Conservation (phyloP, 2,329 filamentous ascomycete species). For the Cladosporium sp. region DNA sequence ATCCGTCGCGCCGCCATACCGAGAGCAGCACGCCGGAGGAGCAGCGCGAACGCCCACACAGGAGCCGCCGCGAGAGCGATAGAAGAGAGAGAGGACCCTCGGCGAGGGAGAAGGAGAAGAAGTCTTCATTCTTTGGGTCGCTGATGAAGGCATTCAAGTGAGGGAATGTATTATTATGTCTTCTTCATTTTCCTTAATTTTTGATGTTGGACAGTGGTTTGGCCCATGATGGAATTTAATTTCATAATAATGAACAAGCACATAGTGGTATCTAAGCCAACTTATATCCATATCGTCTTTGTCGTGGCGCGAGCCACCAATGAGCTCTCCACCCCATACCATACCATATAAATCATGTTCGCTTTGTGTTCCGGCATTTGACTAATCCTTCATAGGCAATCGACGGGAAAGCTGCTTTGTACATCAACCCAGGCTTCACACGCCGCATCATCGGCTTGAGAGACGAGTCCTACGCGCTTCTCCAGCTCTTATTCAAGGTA, state of each 20-base stretch:
- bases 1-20: background rate
- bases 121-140: conserved; percentile 15
- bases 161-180: background rate
- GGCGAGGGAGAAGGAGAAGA: conserved; percentile 12
- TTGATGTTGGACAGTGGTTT: background rate
- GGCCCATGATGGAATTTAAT: background rate
- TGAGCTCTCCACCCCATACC: conserved; percentile 55
- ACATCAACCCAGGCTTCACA: conserved; percentile 17
- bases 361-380: background rate
- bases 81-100: conserved; percentile 10
- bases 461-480: conserved; percentile 1
- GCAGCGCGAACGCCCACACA: conserved; percentile 5
- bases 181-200: background rate
- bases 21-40: background rate
- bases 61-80: conserved; percentile 9
- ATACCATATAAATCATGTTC: conserved; percentile 49
- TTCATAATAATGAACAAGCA: background rate
- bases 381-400: background rate
- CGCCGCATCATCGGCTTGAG: conserved; percentile 15
- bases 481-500: background rate
- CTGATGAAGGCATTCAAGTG: conserved; percentile 16
- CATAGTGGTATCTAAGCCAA: background rate
- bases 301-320: background rate
- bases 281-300: background rate
- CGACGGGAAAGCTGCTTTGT: conserved; percentile 13